Evolutionary conservation across 345 rosid genomes (phyloP), one percentile per base, ranked within the genome.

Genomic region (Microthlaspi erraticum): DNA sequence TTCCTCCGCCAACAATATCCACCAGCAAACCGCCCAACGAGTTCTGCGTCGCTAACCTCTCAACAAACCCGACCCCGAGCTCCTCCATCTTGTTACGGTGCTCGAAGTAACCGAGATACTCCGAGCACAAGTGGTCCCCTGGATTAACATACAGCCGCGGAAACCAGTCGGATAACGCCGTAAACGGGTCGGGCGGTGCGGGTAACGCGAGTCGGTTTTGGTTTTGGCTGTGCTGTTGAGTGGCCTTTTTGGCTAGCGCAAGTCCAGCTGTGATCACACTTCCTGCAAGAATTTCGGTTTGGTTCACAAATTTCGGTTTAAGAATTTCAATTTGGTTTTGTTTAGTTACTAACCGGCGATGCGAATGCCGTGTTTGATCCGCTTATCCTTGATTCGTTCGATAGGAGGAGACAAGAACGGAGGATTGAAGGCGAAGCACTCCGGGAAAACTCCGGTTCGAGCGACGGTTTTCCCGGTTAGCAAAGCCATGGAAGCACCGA

Each of bases 51-150:
- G 98, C 98, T 39, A 89, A 51, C 75, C 75, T 77, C 81, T 81
- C 98, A 0, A 89, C 85, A 46, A 73, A 81, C 13, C 98, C 98
- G 1, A 78, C 84, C 12, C 99, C 98, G 0, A 88, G 80, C 34
- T 87, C 90, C 78, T 89, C 87, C 99, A 94, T 91, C 81, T 80
- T 87, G 66, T 86, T 83, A 74, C 98, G 80, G 56, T 94, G 98
- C 64, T 88, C 96, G 16, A 94, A 92, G 69, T 89, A 94, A 8
- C 98, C 96, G 4, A 89, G 53, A 36, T 83, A 94, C 77, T 89
- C 98, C 0, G 97, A 85, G 76, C 98, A 87, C 16, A 95, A 26
- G 56, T 85, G 86, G 75, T 95, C 99, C 0, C 66, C 80, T 0
- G 80, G 86, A 68, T 92, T 86, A 59, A 90, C 88, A 50, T 72